Base-by-base conservation (phyloP, 805 yeast genomes). In the Metschnikowia anglica region DNA sequence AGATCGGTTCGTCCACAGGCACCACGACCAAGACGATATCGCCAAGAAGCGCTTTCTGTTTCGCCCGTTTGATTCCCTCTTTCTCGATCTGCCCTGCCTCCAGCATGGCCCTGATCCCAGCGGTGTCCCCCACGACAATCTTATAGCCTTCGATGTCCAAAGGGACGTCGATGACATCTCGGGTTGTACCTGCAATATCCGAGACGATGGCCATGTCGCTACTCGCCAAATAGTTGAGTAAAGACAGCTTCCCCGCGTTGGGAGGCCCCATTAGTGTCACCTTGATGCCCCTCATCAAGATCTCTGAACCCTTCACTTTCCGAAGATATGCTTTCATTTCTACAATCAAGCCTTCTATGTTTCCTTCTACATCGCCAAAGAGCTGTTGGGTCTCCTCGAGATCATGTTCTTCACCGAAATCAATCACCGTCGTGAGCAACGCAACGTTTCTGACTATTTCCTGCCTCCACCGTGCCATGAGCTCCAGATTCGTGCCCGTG, bases 381-480 rank as follows among this genome's bases (percentile, higher is more conserved):
- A 87, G 67, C 11, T 65, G 60, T 11, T 74, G 74, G 0, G 79
- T 73, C 53, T 83, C 85, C 11, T 82, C 88, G 23, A 87, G 70
- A 48, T 87, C 95, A 44, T 88, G 88, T 55, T 93, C 99, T 44
- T 93, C 98, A 7, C 96, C 91, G 63, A 93, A 93, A 63, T 93
- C 99, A 29, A 93, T 88, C 2, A 90, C 74, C 0, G 98, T 96
- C 0, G 98, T 81, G 41, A 91, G 61, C 38, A 83, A 63, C 0
- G 96, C 96, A 39, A 84, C 76, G 45, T 80, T 75, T 3, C 80
- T 66, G 2, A 91, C 72, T 2, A 93, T 72, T 13, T 70, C 63
- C 5, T 70, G 56, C 54, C 97, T 73, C 97, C 98, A 90, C 1
- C 56, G 23, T 6, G 60, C 56, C 56, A 87, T 87, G 21, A 77